Base-by-base conservation (phyloP, 2,329 filamentous ascomycete species). In the Aspergillus sojae region DNA sequence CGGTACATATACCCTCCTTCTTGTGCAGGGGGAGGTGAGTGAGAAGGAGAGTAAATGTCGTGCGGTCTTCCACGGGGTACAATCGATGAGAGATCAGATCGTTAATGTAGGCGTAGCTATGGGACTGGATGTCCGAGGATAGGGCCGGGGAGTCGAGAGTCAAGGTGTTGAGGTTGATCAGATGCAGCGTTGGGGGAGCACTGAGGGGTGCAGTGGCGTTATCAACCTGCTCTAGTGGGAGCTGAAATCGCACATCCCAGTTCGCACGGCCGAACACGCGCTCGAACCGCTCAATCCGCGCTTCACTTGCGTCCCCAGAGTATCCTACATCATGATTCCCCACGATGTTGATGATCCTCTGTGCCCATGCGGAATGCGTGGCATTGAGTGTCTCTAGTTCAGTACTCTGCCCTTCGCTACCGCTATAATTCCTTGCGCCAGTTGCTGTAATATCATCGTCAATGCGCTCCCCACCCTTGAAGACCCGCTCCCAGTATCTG, bases 311-410 rank as follows among this genome's bases (percentile, higher is more conserved):
- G 77, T 99, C 95, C 3, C 95, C 95, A 0, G 94, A 93, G 75
- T 99, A 99, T 39, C 95, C 95, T 72, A 99, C 89, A 77, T 99
- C 95, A 75, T 99, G 95, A 74, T 99, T 99, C 1, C 95, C 95
- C 0, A 89, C 93, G 30, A 98, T 88, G 70, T 97, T 96, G 75
- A 99, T 93, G 67, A 97, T 84, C 61, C 91, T 86, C 46, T 82
- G 85, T n/a, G 83, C 79, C 95, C 95, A 98, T 2, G 78, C 77
- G 6, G 81, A 78, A 64, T 84, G 60, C 67, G 71, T 65, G 10
- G 65, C 61, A 26, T 77, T 77, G 6, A 79, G 65, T 12, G 68
- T 60, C 56, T 72, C 69, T 39, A 74, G 66, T 30, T 70, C 71
- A 56, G 69, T 71, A 58, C 67, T 64, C 16, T 67, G 73, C 28